Evolutionary conservation across 352 stramenopile species (phyloP).

Genomic region (Pythium brachiatum): DNA sequence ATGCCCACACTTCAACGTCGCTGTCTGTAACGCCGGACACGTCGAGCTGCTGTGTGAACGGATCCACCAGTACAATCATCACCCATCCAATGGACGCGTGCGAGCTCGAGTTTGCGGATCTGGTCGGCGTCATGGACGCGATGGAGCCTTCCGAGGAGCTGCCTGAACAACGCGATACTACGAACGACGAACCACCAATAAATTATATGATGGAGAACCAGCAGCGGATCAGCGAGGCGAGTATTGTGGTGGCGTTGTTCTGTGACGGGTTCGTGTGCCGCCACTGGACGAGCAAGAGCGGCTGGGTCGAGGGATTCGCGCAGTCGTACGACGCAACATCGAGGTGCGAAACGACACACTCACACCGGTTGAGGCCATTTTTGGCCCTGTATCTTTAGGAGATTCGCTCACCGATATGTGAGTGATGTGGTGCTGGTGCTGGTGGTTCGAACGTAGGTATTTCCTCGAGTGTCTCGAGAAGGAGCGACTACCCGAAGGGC

Average conservation of each 20-base stretch:
- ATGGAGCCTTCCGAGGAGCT: not conserved
- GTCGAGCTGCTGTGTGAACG: not conserved
- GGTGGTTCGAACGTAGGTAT: conserved; percentile 32
- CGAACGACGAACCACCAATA: not conserved
- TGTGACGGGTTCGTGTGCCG: conserved; percentile 66
- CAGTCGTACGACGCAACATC: conserved; percentile 71
- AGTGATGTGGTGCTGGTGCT: not conserved
- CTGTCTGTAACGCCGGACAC: not conserved
- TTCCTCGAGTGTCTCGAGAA: conserved; percentile 59
- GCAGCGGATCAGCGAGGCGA: not conserved
- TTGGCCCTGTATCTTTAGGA: not conserved
- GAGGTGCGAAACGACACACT: conserved; percentile 31
- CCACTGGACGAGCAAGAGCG: conserved; percentile 48
- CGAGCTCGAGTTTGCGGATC: conserved; percentile 18
- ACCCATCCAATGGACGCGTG: not conserved
- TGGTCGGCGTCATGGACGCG: conserved; percentile 18
- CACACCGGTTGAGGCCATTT: not conserved
- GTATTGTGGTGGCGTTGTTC: conserved; percentile 58
- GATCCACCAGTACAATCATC: not conserved
- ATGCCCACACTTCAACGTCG: conserved; percentile 4
- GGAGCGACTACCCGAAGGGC: conserved; percentile 49
- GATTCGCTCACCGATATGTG: not conserved
- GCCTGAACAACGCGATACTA: not conserved
- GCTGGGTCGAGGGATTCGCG: conserved; percentile 60
- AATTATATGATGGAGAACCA: not conserved